Base-by-base conservation (phyloP, 768 basidiomycete genomes). In the Strobilomyces dryophilus region DNA sequence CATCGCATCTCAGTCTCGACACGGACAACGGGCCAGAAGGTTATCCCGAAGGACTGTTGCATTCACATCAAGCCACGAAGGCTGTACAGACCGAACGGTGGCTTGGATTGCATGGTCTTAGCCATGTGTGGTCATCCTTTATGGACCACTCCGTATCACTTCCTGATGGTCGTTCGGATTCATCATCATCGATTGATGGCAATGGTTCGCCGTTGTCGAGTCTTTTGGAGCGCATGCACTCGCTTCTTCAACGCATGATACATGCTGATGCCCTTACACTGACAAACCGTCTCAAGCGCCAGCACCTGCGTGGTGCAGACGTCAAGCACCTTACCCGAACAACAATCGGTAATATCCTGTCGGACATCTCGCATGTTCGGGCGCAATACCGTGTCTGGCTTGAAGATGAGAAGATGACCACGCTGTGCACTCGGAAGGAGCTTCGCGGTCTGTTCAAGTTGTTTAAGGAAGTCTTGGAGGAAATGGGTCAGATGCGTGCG, bases 211-310 rank as follows among this genome's bases (percentile, higher is more conserved):
- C 69, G 1, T 70, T 89, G 29, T 76, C 82, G 24, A 63, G 70
- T 12, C 71, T 90, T 46, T 65, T 89, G 31, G 85, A 88, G 37
- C 83, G 89, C 52, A 74, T 88, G 44, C 68, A 75, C 24, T 74
- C 77, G 26, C 72, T 98, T 4, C 76, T 94, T 53, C 74, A 77
- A 26, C 81, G 82, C 34, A 71, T 91, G 50, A 72, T 76, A 39
- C 75, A 88, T 56, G 86, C 94, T 1, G 95, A 98, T 60, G 86
- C 95, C 2, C 76, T 87, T 20, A 93, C 92, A 2, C 75, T 98
- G 39, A 92, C 91, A 31, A 89, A 89, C 57, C 85, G 97, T 26
- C 75, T 98, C 26, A 95, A 92, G 70, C 86, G 93, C 51, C 95
- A 98, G 60, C 83, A 94, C 61, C 77, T 98, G 18, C 81, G 81